phyloP scores from a whole-genome alignment of 1,139 yeast genomes.

The Taphrina confusa region DNA sequence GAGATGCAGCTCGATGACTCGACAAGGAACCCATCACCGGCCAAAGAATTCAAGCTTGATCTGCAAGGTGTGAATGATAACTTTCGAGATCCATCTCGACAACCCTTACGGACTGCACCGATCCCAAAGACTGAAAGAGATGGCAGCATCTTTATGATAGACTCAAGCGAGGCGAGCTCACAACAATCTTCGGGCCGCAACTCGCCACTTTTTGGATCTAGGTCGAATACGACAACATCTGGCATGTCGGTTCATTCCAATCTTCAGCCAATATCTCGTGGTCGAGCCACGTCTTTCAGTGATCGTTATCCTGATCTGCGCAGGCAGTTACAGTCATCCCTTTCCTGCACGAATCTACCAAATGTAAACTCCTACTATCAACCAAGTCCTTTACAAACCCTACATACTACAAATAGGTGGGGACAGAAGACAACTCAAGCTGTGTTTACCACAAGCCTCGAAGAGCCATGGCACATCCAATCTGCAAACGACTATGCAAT shows the following conservation, averaged over 20 bases:
- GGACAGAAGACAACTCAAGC: constrained; percentile 31
- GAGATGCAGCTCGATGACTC: constrained; percentile 1
- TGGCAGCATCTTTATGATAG: neutral
- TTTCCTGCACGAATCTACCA: constrained; percentile 30
- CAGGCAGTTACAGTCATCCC: constrained; percentile 23
- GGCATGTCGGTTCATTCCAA: constrained; percentile 20
- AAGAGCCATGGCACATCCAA: constrained; percentile 75
- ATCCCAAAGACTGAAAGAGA: neutral
- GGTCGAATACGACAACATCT: constrained; percentile 24
- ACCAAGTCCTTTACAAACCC: constrained; percentile 21
- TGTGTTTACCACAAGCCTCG: constrained; percentile 73
- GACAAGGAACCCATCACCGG: neutral
- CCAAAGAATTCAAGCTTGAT: constrained; percentile 11
- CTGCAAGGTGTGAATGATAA: constrained; percentile 24
- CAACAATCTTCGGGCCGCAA: constrained; percentile 14
- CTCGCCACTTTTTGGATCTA: constrained; percentile 14
- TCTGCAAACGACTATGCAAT: constrained; percentile 91
- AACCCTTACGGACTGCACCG: constrained; percentile 24
- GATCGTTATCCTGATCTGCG: constrained; percentile 28
- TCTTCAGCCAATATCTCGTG: neutral
- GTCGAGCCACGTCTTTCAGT: constrained; percentile 22
- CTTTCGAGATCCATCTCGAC: constrained; percentile 12
- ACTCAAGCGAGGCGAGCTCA: constrained; percentile 6
- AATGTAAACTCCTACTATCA: constrained; percentile 21
- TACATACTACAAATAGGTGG: constrained; percentile 23